Base-by-base conservation (phyloP, 495 filamentous ascomycete species). In the Staphylotrichum tortipilum region DNA sequence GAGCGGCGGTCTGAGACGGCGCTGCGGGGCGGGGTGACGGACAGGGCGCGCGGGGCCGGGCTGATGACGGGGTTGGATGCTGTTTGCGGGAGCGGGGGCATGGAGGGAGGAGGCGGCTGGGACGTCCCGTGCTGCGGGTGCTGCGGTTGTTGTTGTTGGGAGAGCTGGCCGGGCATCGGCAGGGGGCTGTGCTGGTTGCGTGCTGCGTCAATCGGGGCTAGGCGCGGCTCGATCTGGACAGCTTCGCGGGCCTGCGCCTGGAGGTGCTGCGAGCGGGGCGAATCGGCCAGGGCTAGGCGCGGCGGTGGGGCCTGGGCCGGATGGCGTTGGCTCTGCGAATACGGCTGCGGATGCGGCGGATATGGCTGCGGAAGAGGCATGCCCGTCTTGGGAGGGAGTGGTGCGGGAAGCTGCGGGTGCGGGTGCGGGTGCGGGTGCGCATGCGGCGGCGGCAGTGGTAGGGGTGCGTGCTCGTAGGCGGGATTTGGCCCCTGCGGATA, bases 261-360 rank as follows among this genome's bases (percentile, higher is more conserved):
- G 12, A 74, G 57, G 0, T 69, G 63, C 11, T 68, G 68, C 3
- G 68, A 61, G n/a, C 64, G 63, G 1, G 71, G 70, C 1, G 70
- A 69, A 29, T 60, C 60, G 23, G 52, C 30, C 14, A 50, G 24
- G 0, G 60, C 33, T 7, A 52, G 40, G 7, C 53, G 46, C 1
- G 55, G 57, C 3, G 34, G 38, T 5, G 49, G 48, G 9, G 35
- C 48, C 44, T 56, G 64, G 10, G 41, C 14, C 2, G 59, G 56
- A 48, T 58, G 57, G 50, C 51, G 53, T 38, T 59, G 61, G 34
- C 46, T 58, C 43, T 55, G 50, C 41, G 57, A 41, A 44, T 63
- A 50, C 11, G 48, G 47, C 33, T 61, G 50, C 8, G 53, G 49
- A 10, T 46, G 44, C n/a, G 45, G 46, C 19, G n/a, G n/a, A n/a